Conservation (phyloP, 2,329 filamentous ascomycete species). For the Pseudocercospora musae region DNA sequence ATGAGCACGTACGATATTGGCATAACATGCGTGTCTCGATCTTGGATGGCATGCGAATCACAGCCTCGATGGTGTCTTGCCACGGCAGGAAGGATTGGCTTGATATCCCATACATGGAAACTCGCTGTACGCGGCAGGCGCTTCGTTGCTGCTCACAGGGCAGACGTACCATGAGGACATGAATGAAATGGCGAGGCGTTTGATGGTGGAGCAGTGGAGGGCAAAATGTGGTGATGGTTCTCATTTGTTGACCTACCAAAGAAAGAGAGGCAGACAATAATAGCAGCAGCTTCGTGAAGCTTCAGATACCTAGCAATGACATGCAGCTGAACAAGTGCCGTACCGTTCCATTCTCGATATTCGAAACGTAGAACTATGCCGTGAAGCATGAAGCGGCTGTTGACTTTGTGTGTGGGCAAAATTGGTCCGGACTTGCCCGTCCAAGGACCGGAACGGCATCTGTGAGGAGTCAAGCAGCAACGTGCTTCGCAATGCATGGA, state of each 20-base stretch:
- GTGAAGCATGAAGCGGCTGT: not conserved
- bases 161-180: not conserved
- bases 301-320: not conserved
- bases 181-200: not conserved
- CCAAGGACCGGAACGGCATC: not conserved
- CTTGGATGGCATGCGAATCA: not conserved
- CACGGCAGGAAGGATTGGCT: not conserved
- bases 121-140: not conserved
- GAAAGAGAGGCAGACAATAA: not conserved
- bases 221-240: not conserved
- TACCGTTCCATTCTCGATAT: not conserved
- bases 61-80: not conserved
- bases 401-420: not conserved
- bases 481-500: not conserved
- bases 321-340: not conserved
- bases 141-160: not conserved
- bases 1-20: not conserved
- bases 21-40: not conserved
- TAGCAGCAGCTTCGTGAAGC: not conserved
- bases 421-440: not conserved
- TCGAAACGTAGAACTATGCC: not conserved
- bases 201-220: not conserved
- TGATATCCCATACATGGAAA: not conserved
- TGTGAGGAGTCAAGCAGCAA: not conserved
- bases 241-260: not conserved